Base-by-base conservation (phyloP, 179 eudicot species). In the Patellifolia procumbens region DNA sequence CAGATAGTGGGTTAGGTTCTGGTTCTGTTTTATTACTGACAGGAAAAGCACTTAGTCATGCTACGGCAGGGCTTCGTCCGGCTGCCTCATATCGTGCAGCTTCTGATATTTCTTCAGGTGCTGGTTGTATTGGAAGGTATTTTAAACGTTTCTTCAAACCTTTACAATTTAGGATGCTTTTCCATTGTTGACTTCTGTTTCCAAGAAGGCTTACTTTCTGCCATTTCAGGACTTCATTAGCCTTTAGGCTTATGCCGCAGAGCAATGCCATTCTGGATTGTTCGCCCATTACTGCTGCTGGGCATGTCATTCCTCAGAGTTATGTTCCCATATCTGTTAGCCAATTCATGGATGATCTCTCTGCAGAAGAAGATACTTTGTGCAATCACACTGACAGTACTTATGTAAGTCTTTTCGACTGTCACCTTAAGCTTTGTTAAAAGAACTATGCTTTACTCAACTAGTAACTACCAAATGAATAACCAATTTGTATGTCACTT, bases 281-380 rank as follows among this genome's bases (percentile, higher is more conserved):
- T 78, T 78, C 97, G 45, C 85, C 90, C 67, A 82, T 92, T 63
- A 81, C 87, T 45, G 88, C 90, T 68, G 97, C 96, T 83, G 97
- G 97, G 75, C 97, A 92, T 88, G 86, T 88, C 75, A 85, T 90
- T 83, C 96, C 96, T 62, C 96, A 92, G 58, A 91, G 94, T 80
- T 92, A 86, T 81, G 88, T 83, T 66, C 92, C 91, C 43, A 80
- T 92, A 68, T 87, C 94, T 78, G 94, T 92, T 34, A 92, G 92
- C 90, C 97, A 88, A 86, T 92, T 92, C 80, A 87, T 92, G 96
- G 96, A 92, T 84, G 96, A 92, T 67, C 92, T 92, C 74, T 87
- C 94, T 74, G 91, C 91, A 20, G 97, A 90, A 81, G 95, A 88
- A 81, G 92, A 90, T 75, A 79, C 81, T 46, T 62, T 83, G 69